Evolutionary conservation across 2,329 filamentous ascomycete species (phyloP).

Genomic region (Pseudocercospora ulei): DNA sequence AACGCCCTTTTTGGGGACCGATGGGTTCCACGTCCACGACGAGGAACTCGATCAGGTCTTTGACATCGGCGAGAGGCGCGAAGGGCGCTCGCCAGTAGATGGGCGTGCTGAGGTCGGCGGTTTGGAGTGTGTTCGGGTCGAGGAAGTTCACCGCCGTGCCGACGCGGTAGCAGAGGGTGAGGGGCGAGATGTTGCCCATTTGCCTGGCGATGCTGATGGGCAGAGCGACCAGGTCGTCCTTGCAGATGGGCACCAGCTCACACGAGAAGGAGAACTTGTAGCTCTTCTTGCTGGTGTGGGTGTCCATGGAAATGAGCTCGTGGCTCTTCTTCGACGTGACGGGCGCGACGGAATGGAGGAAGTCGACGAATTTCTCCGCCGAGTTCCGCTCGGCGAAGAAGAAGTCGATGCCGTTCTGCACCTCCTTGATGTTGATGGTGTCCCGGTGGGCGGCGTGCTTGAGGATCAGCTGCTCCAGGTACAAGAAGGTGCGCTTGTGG

Average conservation of each 20-base stretch:
- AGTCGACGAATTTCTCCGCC: conserved; percentile 85
- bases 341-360: conserved; percentile 71
- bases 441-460: conserved; percentile 88
- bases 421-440: conserved; percentile 96
- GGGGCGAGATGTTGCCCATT: conserved; percentile 76
- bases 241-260: conserved; percentile 88
- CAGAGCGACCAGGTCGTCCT: conserved; percentile 90
- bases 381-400: conserved; percentile 85
- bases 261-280: conserved; percentile 93
- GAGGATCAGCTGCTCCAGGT: conserved; percentile 86
- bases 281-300: conserved; percentile 78
- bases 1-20: conserved; percentile 66
- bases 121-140: conserved; percentile 84
- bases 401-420: conserved; percentile 91
- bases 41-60: conserved; percentile 82
- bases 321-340: conserved; percentile 74
- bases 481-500: conserved; percentile 80
- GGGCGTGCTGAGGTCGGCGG: conserved; percentile 68
- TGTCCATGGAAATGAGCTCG: conserved; percentile 86
- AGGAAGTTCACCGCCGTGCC: conserved; percentile 83
- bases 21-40: conserved; percentile 86
- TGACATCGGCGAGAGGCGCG: conserved; percentile 67
- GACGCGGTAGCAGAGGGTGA: conserved; percentile 76
- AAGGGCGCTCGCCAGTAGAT: conserved; percentile 92
- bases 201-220: conserved; percentile 81